Conservation (phyloP, 306 rosid genomes). For the Cucumis sativus region Cucumber_9930_V3 NC_026655.2:229501-230000, state of each 20-base stretch:
- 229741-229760: conserved; percentile 82
- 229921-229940: neutral
- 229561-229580: neutral
- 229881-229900: neutral
- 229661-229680: neutral
- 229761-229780: conserved; percentile 65
- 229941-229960: neutral
- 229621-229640: conserved; percentile 62
- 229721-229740: conserved; percentile 92
- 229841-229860: neutral
- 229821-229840: conserved; percentile 12
- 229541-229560: neutral
- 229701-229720: conserved; percentile 20
- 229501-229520: conserved; percentile 17
- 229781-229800: conserved; percentile 77
- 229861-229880: neutral
- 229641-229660: conserved; percentile 3
- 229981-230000: neutral
- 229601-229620: conserved; percentile 89
- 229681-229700: neutral
- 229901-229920: neutral
- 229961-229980: neutral
- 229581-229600: conserved; percentile 48
- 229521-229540: neutral
- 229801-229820: conserved; percentile 66